These are phyloP conservation scores for Trichophaea hybrida DNA, from an alignment of 2,329 filamentous ascomycete species.

Conservation along the genomic window DNA sequence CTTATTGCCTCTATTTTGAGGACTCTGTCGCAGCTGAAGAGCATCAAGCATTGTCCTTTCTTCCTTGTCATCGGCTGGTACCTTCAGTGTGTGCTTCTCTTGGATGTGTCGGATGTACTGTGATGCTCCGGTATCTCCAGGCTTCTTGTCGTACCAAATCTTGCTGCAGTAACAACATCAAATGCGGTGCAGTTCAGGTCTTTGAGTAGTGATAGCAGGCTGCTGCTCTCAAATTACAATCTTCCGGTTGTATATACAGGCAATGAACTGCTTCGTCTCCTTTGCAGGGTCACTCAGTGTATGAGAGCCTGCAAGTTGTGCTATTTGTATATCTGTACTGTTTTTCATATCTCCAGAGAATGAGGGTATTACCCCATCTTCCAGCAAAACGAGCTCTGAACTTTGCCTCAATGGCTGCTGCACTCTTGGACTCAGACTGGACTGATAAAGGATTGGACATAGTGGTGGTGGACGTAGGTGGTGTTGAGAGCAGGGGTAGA, in stretches of 20 bases:
- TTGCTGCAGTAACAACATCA: too few relatives aligned
- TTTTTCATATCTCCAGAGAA: too few relatives aligned
- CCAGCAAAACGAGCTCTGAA: too few relatives aligned
- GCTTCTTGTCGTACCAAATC: too few relatives aligned
- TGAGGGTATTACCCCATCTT: too few relatives aligned
- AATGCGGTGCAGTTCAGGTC: neutral
- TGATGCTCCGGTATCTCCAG: neutral
- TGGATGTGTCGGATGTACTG: neutral
- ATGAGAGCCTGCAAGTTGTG: neutral
- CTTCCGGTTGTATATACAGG: neutral
- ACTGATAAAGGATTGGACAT: too few relatives aligned
- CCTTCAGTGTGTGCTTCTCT: neutral
- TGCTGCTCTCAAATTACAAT: neutral
- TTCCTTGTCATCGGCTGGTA: neutral
- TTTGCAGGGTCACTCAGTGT: neutral
- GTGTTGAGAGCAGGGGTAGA: too few relatives aligned
- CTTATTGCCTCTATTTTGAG: too few relatives aligned
- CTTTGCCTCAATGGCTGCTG: too few relatives aligned
- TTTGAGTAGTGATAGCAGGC: neutral
- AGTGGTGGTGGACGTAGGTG: too few relatives aligned
- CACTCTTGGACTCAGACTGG: too few relatives aligned
- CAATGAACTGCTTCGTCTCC: neutral
- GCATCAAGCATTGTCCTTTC: neutral
- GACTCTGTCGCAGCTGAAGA: neutral
- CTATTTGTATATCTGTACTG: too few relatives aligned